phyloP scores from a whole-genome alignment of 192 early-diverging fungal species.

The Geranomyces variabilis region DNA sequence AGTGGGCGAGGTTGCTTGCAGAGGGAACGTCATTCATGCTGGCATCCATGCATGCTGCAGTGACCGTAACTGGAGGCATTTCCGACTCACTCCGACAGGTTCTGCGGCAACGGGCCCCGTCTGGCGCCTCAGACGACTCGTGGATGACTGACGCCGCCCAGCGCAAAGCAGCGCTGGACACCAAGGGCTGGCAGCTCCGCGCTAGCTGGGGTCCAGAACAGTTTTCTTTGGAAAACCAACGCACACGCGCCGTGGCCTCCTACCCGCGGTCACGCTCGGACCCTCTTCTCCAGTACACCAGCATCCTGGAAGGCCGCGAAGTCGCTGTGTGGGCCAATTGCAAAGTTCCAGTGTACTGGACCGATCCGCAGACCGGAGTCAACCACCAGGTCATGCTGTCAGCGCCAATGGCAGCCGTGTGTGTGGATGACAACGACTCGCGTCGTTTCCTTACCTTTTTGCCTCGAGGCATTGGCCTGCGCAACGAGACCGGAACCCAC shows the following conservation, averaged over 20 bases:
- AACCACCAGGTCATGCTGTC: background rate
- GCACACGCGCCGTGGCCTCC: too few relatives aligned
- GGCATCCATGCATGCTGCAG: too few relatives aligned
- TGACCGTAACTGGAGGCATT: too few relatives aligned
- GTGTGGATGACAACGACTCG: background rate
- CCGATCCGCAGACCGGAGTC: background rate
- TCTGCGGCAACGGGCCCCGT: too few relatives aligned
- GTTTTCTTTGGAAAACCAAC: too few relatives aligned
- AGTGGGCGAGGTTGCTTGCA: background rate
- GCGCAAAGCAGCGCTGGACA: too few relatives aligned
- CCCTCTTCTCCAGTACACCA: background rate
- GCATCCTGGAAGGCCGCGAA: background rate
- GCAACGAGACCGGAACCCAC: background rate
- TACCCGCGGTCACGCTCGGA: background rate
- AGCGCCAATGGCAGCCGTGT: background rate
- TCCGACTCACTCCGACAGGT: too few relatives aligned
- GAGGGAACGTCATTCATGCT: slow-evolving; percentile 1
- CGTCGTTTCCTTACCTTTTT: background rate
- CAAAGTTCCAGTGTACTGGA: background rate
- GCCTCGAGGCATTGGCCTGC: background rate
- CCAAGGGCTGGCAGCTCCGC: too few relatives aligned
- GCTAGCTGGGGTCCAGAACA: too few relatives aligned
- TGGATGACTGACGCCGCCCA: too few relatives aligned
- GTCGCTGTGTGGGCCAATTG: background rate
- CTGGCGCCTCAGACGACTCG: too few relatives aligned